Evolutionary conservation across 352 stramenopile genomes (phyloP).

Genomic region (Globisporangium apiculatum): DNA sequence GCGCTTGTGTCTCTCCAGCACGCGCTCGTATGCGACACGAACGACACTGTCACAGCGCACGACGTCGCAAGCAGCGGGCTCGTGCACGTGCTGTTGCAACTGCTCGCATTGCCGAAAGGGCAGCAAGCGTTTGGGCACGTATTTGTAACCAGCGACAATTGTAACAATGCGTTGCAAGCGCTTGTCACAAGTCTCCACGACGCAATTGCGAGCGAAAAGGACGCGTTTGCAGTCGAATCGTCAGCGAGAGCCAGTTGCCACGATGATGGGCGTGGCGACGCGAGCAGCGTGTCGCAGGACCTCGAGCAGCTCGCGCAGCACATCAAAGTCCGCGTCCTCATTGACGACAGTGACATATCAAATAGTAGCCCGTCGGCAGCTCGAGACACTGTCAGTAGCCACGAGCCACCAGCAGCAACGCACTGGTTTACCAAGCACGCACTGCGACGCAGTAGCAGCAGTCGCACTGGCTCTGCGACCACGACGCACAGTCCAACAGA

Average conservation of each 20-base stretch:
- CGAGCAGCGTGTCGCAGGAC: constrained; percentile 28
- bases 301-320: constrained; percentile 64
- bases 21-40: constrained; percentile 18
- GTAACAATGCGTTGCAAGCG: constrained; percentile 1
- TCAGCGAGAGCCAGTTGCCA: not conserved
- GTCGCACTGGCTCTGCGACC: not conserved
- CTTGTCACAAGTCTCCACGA: constrained; percentile 45
- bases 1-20: constrained; percentile 20
- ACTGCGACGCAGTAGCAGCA: constrained; percentile 10
- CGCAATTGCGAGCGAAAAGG: constrained; percentile 56
- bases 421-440: constrained; percentile 22
- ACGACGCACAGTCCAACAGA: not conserved
- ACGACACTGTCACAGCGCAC: constrained; percentile 40
- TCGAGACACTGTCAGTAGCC: too few species aligned
- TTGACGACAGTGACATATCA: constrained; percentile 33
- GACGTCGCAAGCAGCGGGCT: constrained; percentile 57
- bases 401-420: constrained; percentile 4
- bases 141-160: constrained; percentile 10
- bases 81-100: constrained; percentile 28
- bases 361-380: constrained; percentile 31
- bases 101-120: constrained; percentile 22
- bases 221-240: constrained; percentile 34
- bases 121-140: constrained; percentile 29
- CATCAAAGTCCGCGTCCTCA: constrained; percentile 61
- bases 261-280: not conserved